Evolutionary conservation across 108 stramenopile genomes (phyloP), one percentile per base, ranked within the genome.

Genomic region (Pseudonitzschia pungens): DNA sequence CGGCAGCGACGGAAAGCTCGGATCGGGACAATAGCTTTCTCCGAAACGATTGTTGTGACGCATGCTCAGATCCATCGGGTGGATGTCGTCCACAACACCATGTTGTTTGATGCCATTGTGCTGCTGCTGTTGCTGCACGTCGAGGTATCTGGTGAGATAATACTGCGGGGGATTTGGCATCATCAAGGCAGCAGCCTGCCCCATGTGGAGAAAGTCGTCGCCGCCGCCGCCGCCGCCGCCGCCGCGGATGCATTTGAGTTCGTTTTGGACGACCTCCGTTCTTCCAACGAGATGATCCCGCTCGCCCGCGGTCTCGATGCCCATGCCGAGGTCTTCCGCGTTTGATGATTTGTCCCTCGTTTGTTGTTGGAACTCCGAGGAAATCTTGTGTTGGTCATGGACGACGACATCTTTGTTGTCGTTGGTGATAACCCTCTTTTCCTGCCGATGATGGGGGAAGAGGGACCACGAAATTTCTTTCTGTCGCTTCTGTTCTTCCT

Each of bases 381-480:
- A 24, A 2, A 63, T 33, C 62, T 28, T 33, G 26, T 20, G 9
- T 2, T 26, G 24, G 54, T 21, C n/a, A n/a, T n/a, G n/a, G n/a
- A n/a, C 54, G 54, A 5, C 54, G 54, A 4, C 22, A 55, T 55
- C 54, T 11, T 41, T 41, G 3, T 41, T 41, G 3, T 63, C 15
- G 11, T 40, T 63, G 2, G 26, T 36, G 54, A 20, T 24, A 22
- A 26, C 20, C 4, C 62, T n/a, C n/a, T 21, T 2, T 32, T 63
- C 33, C 32, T 63, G 31, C 4, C 62, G 40, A 63, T 41, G 40
- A 12, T 15, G 24, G 32, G 40, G 40, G 15, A 63, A 40, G 40
- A 63, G 62, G 11, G 62, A 63, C 62, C 62, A 63, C 0, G 62
- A 63, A 36, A 41, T 63, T 36, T 63, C 62, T 29, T 63, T 33